Conservation (phyloP, 1,284 basidiomycete genomes). For the Cyathus olla region DNA sequence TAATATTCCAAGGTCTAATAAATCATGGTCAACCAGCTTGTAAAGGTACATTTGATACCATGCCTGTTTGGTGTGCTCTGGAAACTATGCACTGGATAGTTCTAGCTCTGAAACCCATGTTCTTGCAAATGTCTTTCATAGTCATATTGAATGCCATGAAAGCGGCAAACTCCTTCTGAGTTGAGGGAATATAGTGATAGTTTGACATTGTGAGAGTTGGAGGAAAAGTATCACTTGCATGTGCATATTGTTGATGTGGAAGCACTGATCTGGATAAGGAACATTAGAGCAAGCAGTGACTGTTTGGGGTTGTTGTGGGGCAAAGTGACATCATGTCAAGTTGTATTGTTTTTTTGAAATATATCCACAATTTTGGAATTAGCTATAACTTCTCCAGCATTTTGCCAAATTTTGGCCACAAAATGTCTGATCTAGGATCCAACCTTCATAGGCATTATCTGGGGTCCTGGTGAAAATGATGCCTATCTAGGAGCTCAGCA, state of each 20-base stretch:
- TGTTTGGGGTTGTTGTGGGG: neutral
- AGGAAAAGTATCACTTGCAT: too few relatives aligned
- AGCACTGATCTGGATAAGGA: too few relatives aligned
- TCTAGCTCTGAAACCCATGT: neutral
- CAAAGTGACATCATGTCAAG: neutral
- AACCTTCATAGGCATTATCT: too few relatives aligned
- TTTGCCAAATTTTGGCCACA: too few relatives aligned
- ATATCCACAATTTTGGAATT: neutral
- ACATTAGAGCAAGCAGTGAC: neutral
- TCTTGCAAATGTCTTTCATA: neutral
- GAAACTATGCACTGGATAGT: neutral
- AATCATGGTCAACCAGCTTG: neutral
- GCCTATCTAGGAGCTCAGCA: too few relatives aligned
- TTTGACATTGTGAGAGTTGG: neutral
- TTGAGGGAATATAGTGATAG: neutral
- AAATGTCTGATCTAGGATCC: too few relatives aligned
- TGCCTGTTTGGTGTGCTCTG: neutral
- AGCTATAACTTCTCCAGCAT: neutral
- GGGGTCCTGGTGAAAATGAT: too few relatives aligned
- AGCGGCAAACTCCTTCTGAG: neutral
- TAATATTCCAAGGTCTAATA: neutral
- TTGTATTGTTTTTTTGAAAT: neutral
- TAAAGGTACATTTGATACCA: neutral
- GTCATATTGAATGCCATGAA: neutral
- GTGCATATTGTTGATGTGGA: too few relatives aligned